Base-by-base conservation (phyloP, 2,329 filamentous ascomycete species). In the Beauveria asiatica region DNA sequence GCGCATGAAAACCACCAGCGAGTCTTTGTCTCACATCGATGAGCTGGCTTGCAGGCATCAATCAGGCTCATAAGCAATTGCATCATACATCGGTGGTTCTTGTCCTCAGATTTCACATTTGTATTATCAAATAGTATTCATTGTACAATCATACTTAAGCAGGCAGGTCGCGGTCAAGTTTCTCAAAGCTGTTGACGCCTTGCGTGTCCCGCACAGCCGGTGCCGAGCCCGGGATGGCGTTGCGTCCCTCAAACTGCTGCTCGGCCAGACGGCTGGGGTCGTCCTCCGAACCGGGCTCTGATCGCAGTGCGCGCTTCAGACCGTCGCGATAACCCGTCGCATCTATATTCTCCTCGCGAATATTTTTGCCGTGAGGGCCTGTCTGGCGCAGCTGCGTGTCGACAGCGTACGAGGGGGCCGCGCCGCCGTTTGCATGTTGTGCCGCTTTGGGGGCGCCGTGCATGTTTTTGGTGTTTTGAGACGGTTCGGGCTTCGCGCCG, bases 221-320 rank as follows among this genome's bases (percentile, higher is more conserved):
- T 23, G 45, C 55, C 7, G 45, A 2, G 33, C 55, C 45, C 6
- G 45, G 17, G 21, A 57, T 42, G 16, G 45, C 37, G 25, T 57
- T 48, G 17, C 64, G 65, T 50, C 65, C 60, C 61, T 69, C 63
- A 39, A 82, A 73, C 64, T 75, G 74, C 45, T 70, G 64, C 68
- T 80, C 79, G 5, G 79, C 79, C 44, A 73, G 61, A 9, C 75
- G 66, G 55, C 74, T 73, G 4, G 80, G 80, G 64, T 83, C 80
- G 61, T 79, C 69, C 65, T 75, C 70, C 6, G 73, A 75, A 2
- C 80, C 80, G 62, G 76, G 75, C 65, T 80, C 75, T 4, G 73
- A 65, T 57, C 71, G 67, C 62, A 79, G 69, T 2, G 74, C 72
- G 62, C 72, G 75, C 67, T 72, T 68, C 42, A 72, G 60, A 5